Conservation (phyloP, 768 basidiomycete genomes). For the Trichaptum fuscoviolaceum region DNA sequence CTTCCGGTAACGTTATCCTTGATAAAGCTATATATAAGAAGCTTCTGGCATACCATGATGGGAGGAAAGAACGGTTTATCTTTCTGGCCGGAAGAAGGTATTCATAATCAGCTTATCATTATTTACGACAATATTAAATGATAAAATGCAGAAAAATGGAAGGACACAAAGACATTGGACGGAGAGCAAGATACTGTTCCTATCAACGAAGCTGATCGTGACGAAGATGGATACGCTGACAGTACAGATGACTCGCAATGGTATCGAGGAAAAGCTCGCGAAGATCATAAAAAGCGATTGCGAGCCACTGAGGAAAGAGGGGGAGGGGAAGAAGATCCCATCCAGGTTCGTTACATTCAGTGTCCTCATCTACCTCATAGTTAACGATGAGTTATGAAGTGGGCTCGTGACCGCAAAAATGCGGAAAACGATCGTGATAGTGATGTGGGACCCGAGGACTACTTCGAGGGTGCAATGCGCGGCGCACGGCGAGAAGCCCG, state of each 20-base stretch:
- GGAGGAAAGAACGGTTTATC: slow-evolving; percentile 66
- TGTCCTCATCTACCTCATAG: slow-evolving; percentile 2
- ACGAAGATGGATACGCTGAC: slow-evolving; percentile 15
- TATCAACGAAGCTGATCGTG: slow-evolving; percentile 25
- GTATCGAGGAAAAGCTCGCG: slow-evolving; percentile 80
- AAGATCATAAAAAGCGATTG: slow-evolving; percentile 63
- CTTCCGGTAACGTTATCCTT: slow-evolving; percentile 83
- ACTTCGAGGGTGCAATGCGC: slow-evolving; percentile 64
- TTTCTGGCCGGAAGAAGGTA: slow-evolving; percentile 56
- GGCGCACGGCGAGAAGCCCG: slow-evolving; percentile 42
- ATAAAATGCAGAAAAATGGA: not conserved
- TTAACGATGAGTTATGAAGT: slow-evolving; percentile 35
- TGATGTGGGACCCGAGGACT: slow-evolving; percentile 79
- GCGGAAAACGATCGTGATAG: slow-evolving; percentile 68
- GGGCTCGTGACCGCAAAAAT: slow-evolving; percentile 70
- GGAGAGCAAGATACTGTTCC: slow-evolving; percentile 34
- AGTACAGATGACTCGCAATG: slow-evolving; percentile 59
- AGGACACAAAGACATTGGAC: slow-evolving; percentile 9
- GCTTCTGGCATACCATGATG: slow-evolving; percentile 75
- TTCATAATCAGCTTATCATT: slow-evolving; percentile 26
- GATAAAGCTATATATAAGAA: slow-evolving; percentile 73
- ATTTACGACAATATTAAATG: not conserved
- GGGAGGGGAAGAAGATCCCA: slow-evolving; percentile 59
- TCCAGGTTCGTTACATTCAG: slow-evolving; percentile 45
- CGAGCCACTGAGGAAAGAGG: slow-evolving; percentile 23